These are phyloP conservation scores for Myriosclerotinia curreyana DNA, from an alignment of 2,329 filamentous ascomycete species.

Conservation along the genomic window DNA sequence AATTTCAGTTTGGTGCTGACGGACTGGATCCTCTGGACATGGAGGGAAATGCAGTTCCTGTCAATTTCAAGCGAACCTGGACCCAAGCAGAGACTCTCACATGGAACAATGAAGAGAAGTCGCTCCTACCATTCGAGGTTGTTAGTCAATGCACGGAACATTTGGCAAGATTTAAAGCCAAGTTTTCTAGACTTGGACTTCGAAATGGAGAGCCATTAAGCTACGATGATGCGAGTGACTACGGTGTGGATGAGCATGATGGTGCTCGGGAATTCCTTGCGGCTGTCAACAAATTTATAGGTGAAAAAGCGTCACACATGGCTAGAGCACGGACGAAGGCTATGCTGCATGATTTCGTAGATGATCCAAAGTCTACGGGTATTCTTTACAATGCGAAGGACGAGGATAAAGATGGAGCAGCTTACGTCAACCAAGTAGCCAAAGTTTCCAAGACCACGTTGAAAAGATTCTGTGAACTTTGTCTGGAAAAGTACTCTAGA, in stretches of 20 bases:
- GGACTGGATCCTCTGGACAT: constrained; percentile 95
- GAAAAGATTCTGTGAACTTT: constrained; percentile 72
- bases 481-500: constrained; percentile 84
- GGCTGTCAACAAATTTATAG: constrained; percentile 71
- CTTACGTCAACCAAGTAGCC: constrained; percentile 51
- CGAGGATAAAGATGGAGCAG: constrained; percentile 30
- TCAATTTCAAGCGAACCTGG: constrained; percentile 89
- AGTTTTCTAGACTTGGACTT: constrained; percentile 59
- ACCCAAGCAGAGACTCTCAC: constrained; percentile 74
- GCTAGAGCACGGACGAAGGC: constrained; percentile 50
- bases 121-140: constrained; percentile 73
- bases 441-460: constrained; percentile 79
- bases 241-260: constrained; percentile 73
- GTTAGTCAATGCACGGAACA: constrained; percentile 63
- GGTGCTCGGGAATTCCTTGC: constrained; percentile 78
- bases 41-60: constrained; percentile 89
- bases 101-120: constrained; percentile 71
- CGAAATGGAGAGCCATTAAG: constrained; percentile 59
- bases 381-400: constrained; percentile 35
- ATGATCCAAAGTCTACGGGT: constrained; percentile 38
- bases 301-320: constrained; percentile 60
- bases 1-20: constrained; percentile 97
- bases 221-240: constrained; percentile 68
- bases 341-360: constrained; percentile 48
- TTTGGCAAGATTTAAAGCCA: constrained; percentile 64